Percentiles rank a stretch among this genome's conserved stretches.
Evolutionary conservation across 441 rosid species (phyloP).

Genomic region (Arabidopsis hybrid): DNA sequence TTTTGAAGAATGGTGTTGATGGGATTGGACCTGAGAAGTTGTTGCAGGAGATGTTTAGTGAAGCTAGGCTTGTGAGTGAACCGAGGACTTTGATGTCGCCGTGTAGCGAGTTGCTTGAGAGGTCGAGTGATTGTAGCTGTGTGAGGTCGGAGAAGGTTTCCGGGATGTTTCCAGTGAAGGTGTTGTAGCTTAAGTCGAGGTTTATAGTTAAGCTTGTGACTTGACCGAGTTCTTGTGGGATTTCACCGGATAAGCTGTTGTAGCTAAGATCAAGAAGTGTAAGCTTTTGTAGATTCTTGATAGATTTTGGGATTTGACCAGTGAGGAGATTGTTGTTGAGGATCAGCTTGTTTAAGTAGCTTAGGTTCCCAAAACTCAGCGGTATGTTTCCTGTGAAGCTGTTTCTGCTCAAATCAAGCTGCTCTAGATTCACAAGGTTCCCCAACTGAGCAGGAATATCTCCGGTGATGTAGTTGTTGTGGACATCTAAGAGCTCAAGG

Average conservation of each 20-base stretch:
- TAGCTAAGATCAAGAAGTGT: slow-evolving; percentile 87
- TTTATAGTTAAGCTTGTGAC: slow-evolving; percentile 83
- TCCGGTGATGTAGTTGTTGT: slow-evolving; percentile 81
- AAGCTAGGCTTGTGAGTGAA: slow-evolving; percentile 83
- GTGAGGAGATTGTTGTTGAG: slow-evolving; percentile 81
- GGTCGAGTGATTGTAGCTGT: slow-evolving; percentile 86
- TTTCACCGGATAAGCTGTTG: slow-evolving; percentile 73
- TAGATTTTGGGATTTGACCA: slow-evolving; percentile 73
- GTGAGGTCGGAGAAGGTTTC: slow-evolving; percentile 71
- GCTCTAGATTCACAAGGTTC: slow-evolving; percentile 91
- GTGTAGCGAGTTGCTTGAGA: slow-evolving; percentile 66
- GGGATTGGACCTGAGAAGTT: slow-evolving; percentile 95
- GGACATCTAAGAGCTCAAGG: slow-evolving; percentile 85
- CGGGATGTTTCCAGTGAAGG: slow-evolving; percentile 71
- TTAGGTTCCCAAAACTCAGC: slow-evolving; percentile 78
- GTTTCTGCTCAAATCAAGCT: slow-evolving; percentile 92
- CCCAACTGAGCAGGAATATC: slow-evolving; percentile 79
- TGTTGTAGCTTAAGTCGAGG: slow-evolving; percentile 77
- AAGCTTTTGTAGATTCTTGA: slow-evolving; percentile 69
- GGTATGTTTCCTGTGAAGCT: slow-evolving; percentile 81
- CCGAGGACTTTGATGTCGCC: slow-evolving; percentile 79
- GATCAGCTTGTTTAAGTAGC: slow-evolving; percentile 92
- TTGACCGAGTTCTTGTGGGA: slow-evolving; percentile 79
- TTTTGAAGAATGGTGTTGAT: slow-evolving; percentile 80
- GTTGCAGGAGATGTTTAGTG: slow-evolving; percentile 83